These are phyloP conservation scores for Dimargaris cristalligena DNA, from an alignment of 192 early-diverging fungal genomes.

Conservation along the genomic window DNA sequence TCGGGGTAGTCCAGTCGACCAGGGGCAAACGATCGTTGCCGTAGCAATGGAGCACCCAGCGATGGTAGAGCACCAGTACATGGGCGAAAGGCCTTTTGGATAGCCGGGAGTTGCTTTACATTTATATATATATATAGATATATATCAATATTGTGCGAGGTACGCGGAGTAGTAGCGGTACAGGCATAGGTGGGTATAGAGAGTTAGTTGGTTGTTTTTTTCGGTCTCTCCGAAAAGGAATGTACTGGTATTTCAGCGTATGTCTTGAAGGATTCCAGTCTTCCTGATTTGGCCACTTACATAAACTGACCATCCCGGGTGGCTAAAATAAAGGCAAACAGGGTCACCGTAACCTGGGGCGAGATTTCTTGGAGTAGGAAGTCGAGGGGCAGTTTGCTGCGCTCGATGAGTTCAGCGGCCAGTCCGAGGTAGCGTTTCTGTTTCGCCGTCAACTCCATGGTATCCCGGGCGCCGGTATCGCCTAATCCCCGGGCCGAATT, in stretches of 20 bases:
- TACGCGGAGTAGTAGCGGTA: no score
- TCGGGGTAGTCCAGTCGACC: background rate
- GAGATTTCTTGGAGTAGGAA: background rate
- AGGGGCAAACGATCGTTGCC: background rate
- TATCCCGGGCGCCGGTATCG: background rate
- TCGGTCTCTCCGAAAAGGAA: no score
- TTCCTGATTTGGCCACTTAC: no score
- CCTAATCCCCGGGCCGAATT: background rate
- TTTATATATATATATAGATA: no score
- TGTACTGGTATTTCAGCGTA: no score
- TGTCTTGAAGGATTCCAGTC: no score
- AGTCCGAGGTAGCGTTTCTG: background rate
- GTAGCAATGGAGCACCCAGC: background rate
- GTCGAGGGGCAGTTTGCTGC: background rate
- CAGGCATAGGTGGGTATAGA: no score
- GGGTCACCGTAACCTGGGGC: background rate
- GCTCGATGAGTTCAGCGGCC: background rate
- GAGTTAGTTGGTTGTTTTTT: no score
- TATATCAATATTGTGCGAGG: no score
- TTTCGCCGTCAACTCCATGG: background rate
- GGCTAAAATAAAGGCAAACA: background rate
- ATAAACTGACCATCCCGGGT: background rate
- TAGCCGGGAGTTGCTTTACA: background rate
- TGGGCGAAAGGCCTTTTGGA: background rate
- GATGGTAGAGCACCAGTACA: background rate